These are phyloP conservation scores for Porcisia deanei DNA, from an alignment of 208 protist species.

Conservation along the genomic window DNA sequence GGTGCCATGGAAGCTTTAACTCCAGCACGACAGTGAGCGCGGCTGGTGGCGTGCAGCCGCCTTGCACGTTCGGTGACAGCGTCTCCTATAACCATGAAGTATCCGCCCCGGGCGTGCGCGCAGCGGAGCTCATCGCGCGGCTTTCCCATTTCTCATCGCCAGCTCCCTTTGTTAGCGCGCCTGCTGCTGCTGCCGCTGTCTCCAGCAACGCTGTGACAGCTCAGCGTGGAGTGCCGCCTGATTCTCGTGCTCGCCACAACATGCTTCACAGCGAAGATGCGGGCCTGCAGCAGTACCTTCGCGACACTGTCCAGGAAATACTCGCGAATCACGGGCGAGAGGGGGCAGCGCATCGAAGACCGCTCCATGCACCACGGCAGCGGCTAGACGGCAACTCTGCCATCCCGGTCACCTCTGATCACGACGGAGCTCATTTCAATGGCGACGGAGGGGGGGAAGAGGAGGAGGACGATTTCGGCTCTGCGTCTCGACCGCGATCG, in stretches of 20 bases:
- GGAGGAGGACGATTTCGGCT: constrained; percentile 29
- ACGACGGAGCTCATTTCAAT: not conserved
- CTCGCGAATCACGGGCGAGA: constrained; percentile 2
- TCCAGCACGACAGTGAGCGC: not conserved
- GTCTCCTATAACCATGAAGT: not conserved
- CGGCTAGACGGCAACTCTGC: not conserved
- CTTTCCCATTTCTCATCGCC: not conserved
- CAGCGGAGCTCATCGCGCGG: constrained; percentile 19
- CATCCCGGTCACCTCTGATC: not conserved
- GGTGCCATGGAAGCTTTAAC: not conserved
- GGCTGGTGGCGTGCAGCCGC: not conserved
- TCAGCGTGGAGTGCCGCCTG: not conserved
- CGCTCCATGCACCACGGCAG: not conserved
- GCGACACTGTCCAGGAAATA: constrained; percentile 30
- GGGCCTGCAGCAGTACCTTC: constrained; percentile 26
- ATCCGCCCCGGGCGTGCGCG: constrained; percentile 1
- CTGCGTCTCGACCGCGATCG: constrained; percentile 19
- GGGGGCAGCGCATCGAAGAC: not conserved
- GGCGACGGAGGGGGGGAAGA: constrained; percentile 5
- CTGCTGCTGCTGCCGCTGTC: not conserved
- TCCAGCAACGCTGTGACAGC: not conserved
- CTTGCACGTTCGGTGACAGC: not conserved
- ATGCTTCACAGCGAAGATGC: constrained; percentile 2
- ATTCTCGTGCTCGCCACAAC: not conserved
- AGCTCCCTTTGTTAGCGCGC: not conserved